phyloP scores from a whole-genome alignment of 2,329 filamentous ascomycete species.

The Apiospora koreana region DNA sequence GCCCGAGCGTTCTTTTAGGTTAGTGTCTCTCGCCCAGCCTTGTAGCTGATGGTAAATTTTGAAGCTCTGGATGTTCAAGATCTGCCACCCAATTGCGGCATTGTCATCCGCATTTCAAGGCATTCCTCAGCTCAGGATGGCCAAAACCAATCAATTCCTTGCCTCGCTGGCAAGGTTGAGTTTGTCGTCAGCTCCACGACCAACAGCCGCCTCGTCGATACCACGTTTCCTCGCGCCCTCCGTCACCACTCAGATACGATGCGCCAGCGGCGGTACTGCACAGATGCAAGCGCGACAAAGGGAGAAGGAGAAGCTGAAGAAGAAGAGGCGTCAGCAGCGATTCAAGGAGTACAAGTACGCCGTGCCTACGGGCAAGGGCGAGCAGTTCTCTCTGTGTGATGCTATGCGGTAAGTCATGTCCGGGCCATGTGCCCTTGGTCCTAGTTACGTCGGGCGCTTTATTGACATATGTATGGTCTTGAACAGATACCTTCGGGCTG shows the following conservation, averaged over 20 bases:
- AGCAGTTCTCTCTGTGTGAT: slow-evolving; percentile 83
- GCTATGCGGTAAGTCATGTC: slow-evolving; percentile 73
- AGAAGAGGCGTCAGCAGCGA: slow-evolving; percentile 63
- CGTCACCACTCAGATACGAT: slow-evolving; percentile 43
- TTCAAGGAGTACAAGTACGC: slow-evolving; percentile 65
- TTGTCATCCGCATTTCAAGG: background rate
- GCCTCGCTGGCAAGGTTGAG: slow-evolving; percentile 55
- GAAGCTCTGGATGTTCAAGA: slow-evolving; percentile 6
- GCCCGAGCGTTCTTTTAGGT: background rate
- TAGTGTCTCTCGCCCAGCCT: background rate
- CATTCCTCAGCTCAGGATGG: slow-evolving; percentile 4
- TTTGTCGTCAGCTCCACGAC: slow-evolving; percentile 43
- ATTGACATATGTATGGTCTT: background rate
- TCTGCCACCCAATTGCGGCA: background rate
- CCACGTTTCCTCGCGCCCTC: slow-evolving; percentile 52
- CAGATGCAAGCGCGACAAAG: slow-evolving; percentile 42
- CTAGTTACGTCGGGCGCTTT: background rate
- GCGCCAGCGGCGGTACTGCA: slow-evolving; percentile 33
- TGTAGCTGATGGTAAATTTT: slow-evolving; percentile 21
- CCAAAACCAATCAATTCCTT: slow-evolving; percentile 53
- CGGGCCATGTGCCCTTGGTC: background rate
- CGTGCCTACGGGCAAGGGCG: slow-evolving; percentile 59
- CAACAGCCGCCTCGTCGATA: slow-evolving; percentile 40
- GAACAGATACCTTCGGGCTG: slow-evolving; percentile 83
- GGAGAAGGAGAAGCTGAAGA: slow-evolving; percentile 55